phyloP scores from a whole-genome alignment of 108 stramenopile genomes.

The Skeletonema costatum region DNA sequence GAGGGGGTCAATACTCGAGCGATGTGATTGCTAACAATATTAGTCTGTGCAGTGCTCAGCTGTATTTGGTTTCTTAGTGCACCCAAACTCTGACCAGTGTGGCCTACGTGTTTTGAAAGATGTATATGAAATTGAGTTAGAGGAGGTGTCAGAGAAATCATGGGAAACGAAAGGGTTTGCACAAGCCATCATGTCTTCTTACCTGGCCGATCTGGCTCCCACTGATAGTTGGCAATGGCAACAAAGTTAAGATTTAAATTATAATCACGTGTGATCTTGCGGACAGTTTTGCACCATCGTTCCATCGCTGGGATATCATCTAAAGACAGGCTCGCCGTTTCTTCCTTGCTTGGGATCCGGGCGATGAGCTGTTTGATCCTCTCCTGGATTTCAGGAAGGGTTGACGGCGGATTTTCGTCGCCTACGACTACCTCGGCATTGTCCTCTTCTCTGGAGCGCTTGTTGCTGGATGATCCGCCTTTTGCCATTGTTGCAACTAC shows the following conservation, averaged over 20 bases:
- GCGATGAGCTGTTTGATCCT: conserved; percentile 12
- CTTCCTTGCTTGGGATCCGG: conserved; percentile 27
- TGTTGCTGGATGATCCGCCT: conserved; percentile 1
- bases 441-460: conserved; percentile 11
- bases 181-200: conserved; percentile 5
- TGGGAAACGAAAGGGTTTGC: neutral
- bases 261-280: conserved; percentile 19
- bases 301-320: conserved; percentile 23
- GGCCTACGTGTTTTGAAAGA: neutral
- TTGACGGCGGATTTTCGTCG: conserved; percentile 13
- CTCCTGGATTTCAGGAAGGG: conserved; percentile 15
- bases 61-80: conserved; percentile 39
- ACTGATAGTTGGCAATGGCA: conserved; percentile 36
- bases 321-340: conserved; percentile 20
- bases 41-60: conserved; percentile 31
- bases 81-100: conserved; percentile 15
- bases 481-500: neutral
- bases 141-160: neutral
- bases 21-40: conserved; percentile 35
- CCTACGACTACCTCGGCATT: conserved; percentile 9
- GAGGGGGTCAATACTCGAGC: conserved; percentile 27
- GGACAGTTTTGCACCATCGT: conserved; percentile 26
- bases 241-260: conserved; percentile 37
- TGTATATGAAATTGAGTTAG: neutral
- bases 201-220: conserved; percentile 44